Percentiles rank a stretch among this genome's conserved stretches.
These are phyloP conservation scores for Fusarium brachygibbosum DNA, from an alignment of 2,329 filamentous ascomycete species.

Conservation along the genomic window DNA sequence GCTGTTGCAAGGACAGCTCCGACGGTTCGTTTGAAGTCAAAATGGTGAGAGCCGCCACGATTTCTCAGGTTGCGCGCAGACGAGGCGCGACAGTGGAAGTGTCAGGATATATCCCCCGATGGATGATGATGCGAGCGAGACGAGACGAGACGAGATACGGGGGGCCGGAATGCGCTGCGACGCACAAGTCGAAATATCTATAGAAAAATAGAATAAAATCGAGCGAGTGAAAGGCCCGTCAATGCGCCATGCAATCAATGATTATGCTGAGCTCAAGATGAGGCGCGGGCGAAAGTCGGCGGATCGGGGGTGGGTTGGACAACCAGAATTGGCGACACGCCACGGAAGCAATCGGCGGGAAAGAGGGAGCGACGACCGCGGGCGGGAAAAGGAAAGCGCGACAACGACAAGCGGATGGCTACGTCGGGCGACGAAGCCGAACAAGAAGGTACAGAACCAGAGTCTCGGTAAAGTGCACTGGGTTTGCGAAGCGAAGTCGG, in stretches of 20 bases:
- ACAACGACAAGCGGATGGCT: conserved; percentile 24
- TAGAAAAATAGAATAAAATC: conserved; percentile 14
- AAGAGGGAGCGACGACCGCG: conserved; percentile 41
- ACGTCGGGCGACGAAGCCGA: conserved; percentile 35
- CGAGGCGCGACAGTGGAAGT: conserved; percentile 45
- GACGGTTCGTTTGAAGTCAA: conserved; percentile 65
- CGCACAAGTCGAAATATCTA: conserved; percentile 35
- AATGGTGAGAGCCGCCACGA: conserved; percentile 70
- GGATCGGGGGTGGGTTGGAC: conserved; percentile 39
- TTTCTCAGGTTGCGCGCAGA: conserved; percentile 55
- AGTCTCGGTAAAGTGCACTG: conserved; percentile 17
- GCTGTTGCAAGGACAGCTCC: conserved; percentile 71
- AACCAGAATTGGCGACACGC: conserved; percentile 44
- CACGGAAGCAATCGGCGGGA: conserved; percentile 43
- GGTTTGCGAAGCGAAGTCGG: conserved; percentile 4
- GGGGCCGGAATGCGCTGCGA: conserved; percentile 33
- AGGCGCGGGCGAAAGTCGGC: conserved; percentile 37
- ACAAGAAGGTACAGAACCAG: conserved; percentile 15
- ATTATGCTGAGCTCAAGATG: conserved; percentile 28
- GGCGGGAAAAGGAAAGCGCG: conserved; percentile 42
- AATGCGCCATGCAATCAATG: conserved; percentile 55
- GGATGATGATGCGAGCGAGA: conserved; percentile 27
- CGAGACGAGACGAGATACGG: too few relatives aligned
- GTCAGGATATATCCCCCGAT: conserved; percentile 17
- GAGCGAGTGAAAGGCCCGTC: conserved; percentile 43